phyloP scores from a whole-genome alignment of 768 basidiomycete genomes.

The Agrocybe chaxingu region DNA sequence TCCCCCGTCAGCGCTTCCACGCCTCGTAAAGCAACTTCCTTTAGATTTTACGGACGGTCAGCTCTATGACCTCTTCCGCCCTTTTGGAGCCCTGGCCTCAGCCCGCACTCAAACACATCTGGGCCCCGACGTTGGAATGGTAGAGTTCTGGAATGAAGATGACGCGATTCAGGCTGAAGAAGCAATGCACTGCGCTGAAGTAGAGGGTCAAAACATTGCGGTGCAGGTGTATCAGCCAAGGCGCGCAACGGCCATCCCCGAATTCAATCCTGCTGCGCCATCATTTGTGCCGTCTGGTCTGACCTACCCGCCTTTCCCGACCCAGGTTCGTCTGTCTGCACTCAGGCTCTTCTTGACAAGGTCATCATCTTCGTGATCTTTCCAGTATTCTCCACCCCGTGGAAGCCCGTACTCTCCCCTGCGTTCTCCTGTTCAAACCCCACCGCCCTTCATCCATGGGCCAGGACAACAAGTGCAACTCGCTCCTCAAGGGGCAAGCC shows the following conservation, averaged over 20 bases:
- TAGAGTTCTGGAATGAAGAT: slow-evolving; percentile 87
- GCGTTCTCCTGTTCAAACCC: slow-evolving; percentile 40
- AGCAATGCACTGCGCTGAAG: slow-evolving; percentile 78
- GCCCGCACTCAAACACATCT: slow-evolving; percentile 71
- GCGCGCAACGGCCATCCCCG: slow-evolving; percentile 52
- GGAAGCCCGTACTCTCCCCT: slow-evolving; percentile 43
- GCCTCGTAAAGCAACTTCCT: slow-evolving; percentile 84
- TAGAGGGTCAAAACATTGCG: slow-evolving; percentile 82
- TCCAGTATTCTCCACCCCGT: slow-evolving; percentile 69
- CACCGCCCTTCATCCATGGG: slow-evolving; percentile 69
- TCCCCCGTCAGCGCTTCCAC: slow-evolving; percentile 71
- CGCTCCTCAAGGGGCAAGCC: slow-evolving; percentile 71
- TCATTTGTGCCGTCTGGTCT: slow-evolving; percentile 72
- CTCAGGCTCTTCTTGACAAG: not conserved
- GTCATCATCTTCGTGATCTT: not conserved
- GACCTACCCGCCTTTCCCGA: slow-evolving; percentile 56
- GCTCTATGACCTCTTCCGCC: slow-evolving; percentile 83
- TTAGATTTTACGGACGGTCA: slow-evolving; percentile 61
- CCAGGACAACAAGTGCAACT: slow-evolving; percentile 90
- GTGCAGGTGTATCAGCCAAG: slow-evolving; percentile 75
- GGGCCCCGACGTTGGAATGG: slow-evolving; percentile 72
- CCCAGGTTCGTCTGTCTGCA: slow-evolving; percentile 40
- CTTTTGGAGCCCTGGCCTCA: slow-evolving; percentile 80
- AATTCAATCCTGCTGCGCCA: slow-evolving; percentile 73
- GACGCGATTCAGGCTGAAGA: slow-evolving; percentile 79